Evolutionary conservation across 805 yeast species (phyloP).

Genomic region (Crinitomyces ghanaensis): DNA sequence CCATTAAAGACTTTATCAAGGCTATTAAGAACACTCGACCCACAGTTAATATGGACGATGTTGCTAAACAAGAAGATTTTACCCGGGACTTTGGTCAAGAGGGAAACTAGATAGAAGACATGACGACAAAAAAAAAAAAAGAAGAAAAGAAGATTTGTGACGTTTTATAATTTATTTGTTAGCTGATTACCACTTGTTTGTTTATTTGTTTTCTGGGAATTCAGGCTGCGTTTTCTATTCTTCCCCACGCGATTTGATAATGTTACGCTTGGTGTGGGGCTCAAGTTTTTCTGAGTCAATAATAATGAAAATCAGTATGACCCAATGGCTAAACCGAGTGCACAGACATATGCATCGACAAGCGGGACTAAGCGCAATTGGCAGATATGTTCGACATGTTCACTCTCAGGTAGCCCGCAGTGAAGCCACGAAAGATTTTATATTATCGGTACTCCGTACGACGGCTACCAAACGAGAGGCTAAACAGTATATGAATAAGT

Average conservation of each 20-base stretch:
- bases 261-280: too few relatives aligned
- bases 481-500: constrained; percentile 62
- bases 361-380: too few relatives aligned
- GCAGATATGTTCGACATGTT: too few relatives aligned
- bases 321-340: too few relatives aligned
- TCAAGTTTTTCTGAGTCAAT: too few relatives aligned
- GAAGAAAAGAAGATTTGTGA: constrained; percentile 1
- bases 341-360: too few relatives aligned
- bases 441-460: constrained; percentile 74
- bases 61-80: constrained; percentile 72
- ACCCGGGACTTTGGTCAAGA: constrained; percentile 96
- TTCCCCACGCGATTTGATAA: too few relatives aligned
- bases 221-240: too few relatives aligned
- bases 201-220: too few relatives aligned
- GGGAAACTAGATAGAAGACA: constrained; percentile 69
- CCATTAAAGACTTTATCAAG: constrained; percentile 84
- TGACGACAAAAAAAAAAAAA: too few relatives aligned
- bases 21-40: constrained; percentile 89
- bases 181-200: not conserved
- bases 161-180: not conserved
- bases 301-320: too few relatives aligned
- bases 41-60: constrained; percentile 80
- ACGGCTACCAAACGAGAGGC: constrained; percentile 95
- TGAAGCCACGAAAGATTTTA: constrained; percentile 28
- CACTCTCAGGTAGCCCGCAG: not conserved